Evolutionary conservation across 768 basidiomycete genomes (phyloP).

Genomic region (Mycena indigotica): DNA sequence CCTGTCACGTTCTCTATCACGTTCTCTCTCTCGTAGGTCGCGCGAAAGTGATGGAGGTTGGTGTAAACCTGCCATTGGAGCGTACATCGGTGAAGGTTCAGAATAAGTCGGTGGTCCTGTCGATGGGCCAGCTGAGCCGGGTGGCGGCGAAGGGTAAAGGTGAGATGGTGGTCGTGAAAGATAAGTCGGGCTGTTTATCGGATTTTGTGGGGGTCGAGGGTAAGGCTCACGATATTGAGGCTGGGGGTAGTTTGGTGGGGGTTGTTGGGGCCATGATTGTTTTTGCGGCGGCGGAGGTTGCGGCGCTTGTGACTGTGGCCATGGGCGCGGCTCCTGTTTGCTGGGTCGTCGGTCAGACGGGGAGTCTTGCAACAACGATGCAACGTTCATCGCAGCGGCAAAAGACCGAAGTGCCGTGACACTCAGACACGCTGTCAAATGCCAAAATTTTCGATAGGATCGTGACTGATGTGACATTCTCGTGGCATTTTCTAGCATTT

Average conservation of each 20-base stretch:
- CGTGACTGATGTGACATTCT: too few species aligned
- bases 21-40: constrained; percentile 1
- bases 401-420: neutral
- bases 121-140: constrained; percentile 4
- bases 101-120: constrained; percentile 2
- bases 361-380: constrained; percentile 67
- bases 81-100: constrained; percentile 20
- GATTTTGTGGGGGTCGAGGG: neutral
- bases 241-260: constrained; percentile 1
- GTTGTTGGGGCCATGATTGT: neutral
- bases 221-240: constrained; percentile 5
- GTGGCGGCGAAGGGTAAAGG: constrained; percentile 16
- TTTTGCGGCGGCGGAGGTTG: neutral
- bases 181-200: neutral
- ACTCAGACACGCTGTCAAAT: neutral
- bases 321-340: constrained; percentile 1
- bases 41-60: constrained; percentile 12
- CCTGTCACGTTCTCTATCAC: constrained; percentile 4
- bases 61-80: constrained; percentile 15
- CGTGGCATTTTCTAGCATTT: too few species aligned
- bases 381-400: constrained; percentile 59
- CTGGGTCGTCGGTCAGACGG: constrained; percentile 49
- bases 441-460: too few species aligned
- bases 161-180: neutral
- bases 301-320: neutral